A percentile compares a stretch with the other conserved stretches of the same genome.
Evolutionary conservation across 2,329 filamentous ascomycete species (phyloP).

Genomic region (Periconia macrospinosa): DNA sequence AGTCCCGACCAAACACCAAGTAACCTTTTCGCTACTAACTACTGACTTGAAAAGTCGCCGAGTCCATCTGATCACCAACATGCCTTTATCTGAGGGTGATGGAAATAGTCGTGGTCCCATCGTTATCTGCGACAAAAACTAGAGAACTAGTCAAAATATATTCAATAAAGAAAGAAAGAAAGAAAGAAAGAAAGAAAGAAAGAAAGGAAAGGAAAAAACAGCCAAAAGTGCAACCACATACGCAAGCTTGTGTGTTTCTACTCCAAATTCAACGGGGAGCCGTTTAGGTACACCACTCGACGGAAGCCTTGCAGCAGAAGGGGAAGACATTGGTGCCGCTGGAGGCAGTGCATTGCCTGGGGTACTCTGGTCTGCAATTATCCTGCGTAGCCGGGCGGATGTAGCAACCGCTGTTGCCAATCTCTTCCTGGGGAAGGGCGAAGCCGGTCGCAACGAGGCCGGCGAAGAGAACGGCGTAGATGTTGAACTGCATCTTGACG

Average conservation of each 20-base stretch:
- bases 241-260: neutral
- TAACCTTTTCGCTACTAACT: neutral
- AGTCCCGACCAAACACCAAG: neutral
- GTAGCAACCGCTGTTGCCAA: conserved; percentile 4
- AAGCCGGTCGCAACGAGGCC: neutral
- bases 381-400: conserved; percentile 2
- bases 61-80: neutral
- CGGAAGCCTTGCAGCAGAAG: conserved; percentile 1
- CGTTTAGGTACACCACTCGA: conserved; percentile 2
- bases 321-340: conserved; percentile 2
- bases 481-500: conserved; percentile 1
- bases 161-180: neutral
- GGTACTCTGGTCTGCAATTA: neutral
- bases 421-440: neutral
- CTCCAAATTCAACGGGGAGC: neutral
- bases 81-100: neutral
- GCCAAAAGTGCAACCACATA: neutral
- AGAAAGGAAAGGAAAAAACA: too few species aligned
- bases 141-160: neutral
- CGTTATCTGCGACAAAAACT: neutral
- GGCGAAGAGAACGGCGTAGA: conserved; percentile 1
- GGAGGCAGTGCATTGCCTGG: neutral
- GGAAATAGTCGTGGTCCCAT: neutral
- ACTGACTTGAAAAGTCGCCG: neutral
- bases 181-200: too few species aligned